Conservation (phyloP, 805 yeast species). For the Candida sithepensis region DNA sequence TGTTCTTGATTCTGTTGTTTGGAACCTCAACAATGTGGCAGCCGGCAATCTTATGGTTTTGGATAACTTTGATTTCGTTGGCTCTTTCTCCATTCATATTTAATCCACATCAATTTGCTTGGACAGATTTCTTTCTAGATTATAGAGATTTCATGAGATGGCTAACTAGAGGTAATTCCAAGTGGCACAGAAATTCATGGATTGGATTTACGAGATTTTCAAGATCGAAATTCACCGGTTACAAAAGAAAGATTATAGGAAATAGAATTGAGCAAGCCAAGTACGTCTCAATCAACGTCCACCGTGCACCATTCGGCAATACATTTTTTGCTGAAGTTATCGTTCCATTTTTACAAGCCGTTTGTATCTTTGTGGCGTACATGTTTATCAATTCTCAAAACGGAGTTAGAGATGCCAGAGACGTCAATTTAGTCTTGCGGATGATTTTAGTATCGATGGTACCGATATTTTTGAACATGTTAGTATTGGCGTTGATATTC, state of each 20-base stretch:
- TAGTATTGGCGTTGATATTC: slow-evolving; percentile 32
- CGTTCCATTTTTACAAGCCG: slow-evolving; percentile 67
- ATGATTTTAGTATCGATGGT: slow-evolving; percentile 47
- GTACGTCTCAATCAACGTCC: slow-evolving; percentile 39
- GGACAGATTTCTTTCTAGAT: slow-evolving; percentile 45
- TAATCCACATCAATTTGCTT: slow-evolving; percentile 52
- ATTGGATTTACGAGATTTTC: slow-evolving; percentile 66
- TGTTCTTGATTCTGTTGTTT: slow-evolving; percentile 67
- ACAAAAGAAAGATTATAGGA: slow-evolving; percentile 56
- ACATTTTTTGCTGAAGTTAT: slow-evolving; percentile 76
- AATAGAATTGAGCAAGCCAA: slow-evolving; percentile 35
- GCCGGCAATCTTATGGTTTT: slow-evolving; percentile 60
- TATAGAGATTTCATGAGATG: slow-evolving; percentile 56
- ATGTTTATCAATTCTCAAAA: slow-evolving; percentile 82
- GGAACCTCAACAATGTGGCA: slow-evolving; percentile 82
- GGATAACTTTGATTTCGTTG: slow-evolving; percentile 44
- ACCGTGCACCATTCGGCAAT: slow-evolving; percentile 76
- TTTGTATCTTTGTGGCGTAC: slow-evolving; percentile 68
- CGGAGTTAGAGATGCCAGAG: slow-evolving; percentile 56
- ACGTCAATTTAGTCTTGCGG: slow-evolving; percentile 60
- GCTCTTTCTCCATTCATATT: slow-evolving; percentile 49
- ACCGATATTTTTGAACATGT: slow-evolving; percentile 44
- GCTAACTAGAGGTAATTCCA: slow-evolving; percentile 76
- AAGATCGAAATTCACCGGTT: slow-evolving; percentile 90
- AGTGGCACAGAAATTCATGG: slow-evolving; percentile 75